A percentile compares a stretch with the other conserved stretches of the same genome.
These are phyloP conservation scores for Tuctoria greenei DNA, from an alignment of 176 grass and related monocot genomes.

Conservation along the genomic window DNA sequence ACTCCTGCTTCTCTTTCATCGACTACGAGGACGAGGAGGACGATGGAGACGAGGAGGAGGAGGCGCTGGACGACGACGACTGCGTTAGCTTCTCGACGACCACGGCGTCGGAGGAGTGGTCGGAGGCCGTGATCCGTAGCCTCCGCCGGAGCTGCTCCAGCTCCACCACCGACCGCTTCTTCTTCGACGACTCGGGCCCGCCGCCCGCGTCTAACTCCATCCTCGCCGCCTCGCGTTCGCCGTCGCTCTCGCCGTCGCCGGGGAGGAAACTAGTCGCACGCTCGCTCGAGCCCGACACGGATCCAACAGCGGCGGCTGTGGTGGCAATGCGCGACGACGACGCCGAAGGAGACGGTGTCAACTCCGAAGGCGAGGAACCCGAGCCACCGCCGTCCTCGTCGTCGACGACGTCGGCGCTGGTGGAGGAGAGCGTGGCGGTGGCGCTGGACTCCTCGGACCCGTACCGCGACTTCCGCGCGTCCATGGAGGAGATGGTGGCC, in stretches of 20 bases:
- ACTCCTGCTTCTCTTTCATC: background rate
- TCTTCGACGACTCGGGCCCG: conserved; percentile 54
- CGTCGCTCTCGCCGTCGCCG: background rate
- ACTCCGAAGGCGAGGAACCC: background rate
- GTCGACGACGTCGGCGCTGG: conserved; percentile 12
- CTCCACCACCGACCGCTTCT: conserved; percentile 53
- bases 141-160: conserved; percentile 26
- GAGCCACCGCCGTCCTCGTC: background rate
- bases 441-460: conserved; percentile 88
- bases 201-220: conserved; percentile 73
- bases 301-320: background rate
- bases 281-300: background rate
- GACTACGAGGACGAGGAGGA: background rate
- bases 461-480: conserved; percentile 70
- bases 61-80: background rate
- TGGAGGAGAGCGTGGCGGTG: conserved; percentile 86
- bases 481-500: conserved; percentile 92
- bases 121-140: conserved; percentile 53
- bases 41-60: background rate
- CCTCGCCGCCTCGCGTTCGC: conserved; percentile 29
- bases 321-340: background rate
- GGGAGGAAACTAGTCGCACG: background rate
- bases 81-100: conserved; percentile 22
- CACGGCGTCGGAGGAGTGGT: conserved; percentile 38
- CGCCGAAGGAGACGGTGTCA: background rate